Evolutionary conservation across 495 filamentous ascomycete species (phyloP).

Genomic region (Chaetomidium leptoderma): DNA sequence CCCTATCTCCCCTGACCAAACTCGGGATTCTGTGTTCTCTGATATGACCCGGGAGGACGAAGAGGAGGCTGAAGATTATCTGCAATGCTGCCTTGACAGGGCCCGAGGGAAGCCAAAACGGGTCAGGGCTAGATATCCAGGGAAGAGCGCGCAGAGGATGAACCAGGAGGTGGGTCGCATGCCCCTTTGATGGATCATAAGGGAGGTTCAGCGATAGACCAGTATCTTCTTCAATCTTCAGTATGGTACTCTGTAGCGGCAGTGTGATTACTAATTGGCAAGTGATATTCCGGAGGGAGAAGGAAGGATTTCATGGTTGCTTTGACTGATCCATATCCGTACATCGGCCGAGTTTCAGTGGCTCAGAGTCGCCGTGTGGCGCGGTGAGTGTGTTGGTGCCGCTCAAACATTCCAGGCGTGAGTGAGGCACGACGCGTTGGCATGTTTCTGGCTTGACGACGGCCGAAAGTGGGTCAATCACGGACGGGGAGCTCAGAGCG

Average conservation of each 20-base stretch:
- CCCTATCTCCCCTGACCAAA: not conserved
- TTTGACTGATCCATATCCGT: too few species aligned
- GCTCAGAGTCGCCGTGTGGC: too few species aligned
- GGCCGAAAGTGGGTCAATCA: not conserved
- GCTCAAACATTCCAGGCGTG: not conserved
- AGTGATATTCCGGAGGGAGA: too few species aligned
- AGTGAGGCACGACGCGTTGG: conserved; percentile 1
- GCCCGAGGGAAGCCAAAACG: not conserved
- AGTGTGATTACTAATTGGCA: too few species aligned
- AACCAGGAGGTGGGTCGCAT: not conserved
- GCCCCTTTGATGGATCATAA: not conserved
- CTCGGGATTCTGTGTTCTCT: not conserved
- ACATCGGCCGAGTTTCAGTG: too few species aligned
- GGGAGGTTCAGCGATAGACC: not conserved
- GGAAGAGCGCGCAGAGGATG: not conserved
- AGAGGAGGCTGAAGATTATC: not conserved
- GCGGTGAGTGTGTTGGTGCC: not conserved
- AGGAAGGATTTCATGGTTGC: too few species aligned
- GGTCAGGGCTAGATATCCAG: not conserved
- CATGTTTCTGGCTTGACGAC: not conserved
- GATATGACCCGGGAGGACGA: not conserved
- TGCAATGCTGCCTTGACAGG: not conserved
- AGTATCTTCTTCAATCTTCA: not conserved
- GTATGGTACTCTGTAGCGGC: too few species aligned
- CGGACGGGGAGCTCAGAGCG: not conserved